Evolutionary conservation across 2,329 filamentous ascomycete species (phyloP), one percentile per base, ranked within the genome.

Genomic region (Arachnopeziza araneosa): DNA sequence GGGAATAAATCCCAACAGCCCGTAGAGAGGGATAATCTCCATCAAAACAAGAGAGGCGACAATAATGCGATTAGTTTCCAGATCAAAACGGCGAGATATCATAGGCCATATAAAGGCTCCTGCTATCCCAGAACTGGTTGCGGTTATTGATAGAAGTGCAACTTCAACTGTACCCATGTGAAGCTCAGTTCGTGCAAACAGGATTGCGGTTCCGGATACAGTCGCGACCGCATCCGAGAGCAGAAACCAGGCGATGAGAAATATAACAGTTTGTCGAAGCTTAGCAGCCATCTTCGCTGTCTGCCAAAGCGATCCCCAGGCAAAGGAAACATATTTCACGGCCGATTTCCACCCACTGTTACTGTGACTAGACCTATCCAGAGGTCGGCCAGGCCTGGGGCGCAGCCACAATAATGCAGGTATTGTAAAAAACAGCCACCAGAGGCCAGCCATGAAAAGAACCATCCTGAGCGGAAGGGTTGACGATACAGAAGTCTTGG

Each of bases 181-280:
- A 8, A 99, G 79, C 64, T 93, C 86, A 0, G 93, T 98, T 75
- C 97, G 96, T 44, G 93, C 95, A 73, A 97, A 99, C 17, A 99
- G 80, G 44, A 98, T 93, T 0, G 93, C 95, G 0, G 95, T 98
- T 17, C 92, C 93, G 32, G 90, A 93, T 0, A 96, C 93, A 0
- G 93, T 98, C 10, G 93, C 93, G 63, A 97, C 91, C 44, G 90
- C 91, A 70, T 99, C 93, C 8, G 90, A 96, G 2, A 99, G 82
- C 21, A 98, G 81, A 72, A 99, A 97, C 95, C 95, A 98, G 9
- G 91, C 92, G 2, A 83, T 84, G 10, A 98, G 82, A 72, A 93
- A 93, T 6, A 93, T 78, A 23, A 90, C 77, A 22, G 93, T 85
- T 68, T 95, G 89, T 52, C 85, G 76, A 6, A 93, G 80, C 23